Evolutionary conservation across 202 grass and related monocot species (phyloP).

Genomic region (Carex sylvatica): DNA sequence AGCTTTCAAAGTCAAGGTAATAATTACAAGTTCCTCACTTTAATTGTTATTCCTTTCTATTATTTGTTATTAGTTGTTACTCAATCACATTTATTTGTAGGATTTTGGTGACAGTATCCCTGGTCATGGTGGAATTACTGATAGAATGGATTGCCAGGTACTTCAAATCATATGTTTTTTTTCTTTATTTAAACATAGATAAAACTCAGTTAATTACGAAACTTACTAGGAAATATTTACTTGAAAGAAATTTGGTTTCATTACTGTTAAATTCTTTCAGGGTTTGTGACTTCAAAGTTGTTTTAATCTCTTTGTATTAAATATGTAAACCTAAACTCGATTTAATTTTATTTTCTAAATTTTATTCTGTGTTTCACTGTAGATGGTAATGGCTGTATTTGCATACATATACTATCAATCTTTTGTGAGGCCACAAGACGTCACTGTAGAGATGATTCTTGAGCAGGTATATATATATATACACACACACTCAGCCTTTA

Average conservation of each 20-base stretch:
- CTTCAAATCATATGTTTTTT: not conserved
- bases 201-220: not conserved
- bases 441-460: constrained; percentile 76
- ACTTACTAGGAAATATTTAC: not conserved
- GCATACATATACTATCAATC: constrained; percentile 99
- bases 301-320: not conserved
- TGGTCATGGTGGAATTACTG: constrained; percentile 87
- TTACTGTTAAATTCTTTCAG: too few species aligned
- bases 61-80: not conserved
- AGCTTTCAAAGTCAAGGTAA: constrained; percentile 82
- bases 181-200: not conserved
- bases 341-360: not conserved
- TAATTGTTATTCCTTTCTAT: not conserved
- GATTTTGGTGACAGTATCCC: constrained; percentile 93
- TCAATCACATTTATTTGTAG: constrained; percentile 29
- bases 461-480: constrained; percentile 61
- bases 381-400: constrained; percentile 99
- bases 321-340: not conserved
- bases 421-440: constrained; percentile 80
- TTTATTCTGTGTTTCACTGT: not conserved
- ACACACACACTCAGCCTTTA: not conserved
- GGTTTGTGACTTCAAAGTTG: not conserved
- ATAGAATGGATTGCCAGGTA: constrained; percentile 98
- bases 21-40: constrained; percentile 12
- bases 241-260: not conserved